phyloP scores from a whole-genome alignment of 2,329 filamentous ascomycete genomes.

The Westerdykella aurantiaca region DNA sequence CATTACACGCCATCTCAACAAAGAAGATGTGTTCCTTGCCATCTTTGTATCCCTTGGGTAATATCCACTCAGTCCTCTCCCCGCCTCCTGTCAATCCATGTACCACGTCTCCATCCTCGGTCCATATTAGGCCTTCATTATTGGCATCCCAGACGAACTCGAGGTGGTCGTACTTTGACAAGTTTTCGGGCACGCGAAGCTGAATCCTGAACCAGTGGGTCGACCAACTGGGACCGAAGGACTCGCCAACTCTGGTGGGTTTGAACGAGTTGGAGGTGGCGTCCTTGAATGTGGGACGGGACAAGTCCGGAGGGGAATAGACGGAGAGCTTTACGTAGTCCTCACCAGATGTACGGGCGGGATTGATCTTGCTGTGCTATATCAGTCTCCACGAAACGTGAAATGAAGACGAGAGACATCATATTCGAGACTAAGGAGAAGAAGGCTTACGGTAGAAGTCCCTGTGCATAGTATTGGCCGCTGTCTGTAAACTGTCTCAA shows the following conservation, averaged over 20 bases:
- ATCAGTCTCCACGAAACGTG: neutral
- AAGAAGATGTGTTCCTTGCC: constrained; percentile 86
- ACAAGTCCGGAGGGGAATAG: constrained; percentile 74
- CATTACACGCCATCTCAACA: constrained; percentile 97
- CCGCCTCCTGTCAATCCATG: constrained; percentile 88
- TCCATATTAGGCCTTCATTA: constrained; percentile 94
- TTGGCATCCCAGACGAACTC: constrained; percentile 95
- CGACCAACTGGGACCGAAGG: constrained; percentile 91
- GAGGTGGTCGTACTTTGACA: constrained; percentile 72
- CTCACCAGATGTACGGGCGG: constrained; percentile 61
- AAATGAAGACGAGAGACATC: neutral
- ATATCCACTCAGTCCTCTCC: constrained; percentile 85
- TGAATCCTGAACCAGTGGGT: constrained; percentile 95
- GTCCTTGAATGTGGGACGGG: constrained; percentile 80
- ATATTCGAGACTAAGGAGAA: neutral
- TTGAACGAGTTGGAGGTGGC: constrained; percentile 71
- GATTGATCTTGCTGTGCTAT: constrained; percentile 61
- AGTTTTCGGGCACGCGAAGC: constrained; percentile 67
- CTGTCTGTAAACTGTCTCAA: constrained; percentile 72
- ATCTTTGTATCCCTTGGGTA: constrained; percentile 75
- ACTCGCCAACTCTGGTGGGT: constrained; percentile 66
- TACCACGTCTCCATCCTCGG: constrained; percentile 77
- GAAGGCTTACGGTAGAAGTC: constrained; percentile 61
- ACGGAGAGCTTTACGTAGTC: constrained; percentile 78
- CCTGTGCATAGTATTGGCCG: constrained; percentile 66